A percentile compares a stretch with the other conserved stretches of the same genome.
These are phyloP conservation scores for Ogataea naganishii DNA, from an alignment of 805 yeast genomes.

Conservation along the genomic window DNA sequence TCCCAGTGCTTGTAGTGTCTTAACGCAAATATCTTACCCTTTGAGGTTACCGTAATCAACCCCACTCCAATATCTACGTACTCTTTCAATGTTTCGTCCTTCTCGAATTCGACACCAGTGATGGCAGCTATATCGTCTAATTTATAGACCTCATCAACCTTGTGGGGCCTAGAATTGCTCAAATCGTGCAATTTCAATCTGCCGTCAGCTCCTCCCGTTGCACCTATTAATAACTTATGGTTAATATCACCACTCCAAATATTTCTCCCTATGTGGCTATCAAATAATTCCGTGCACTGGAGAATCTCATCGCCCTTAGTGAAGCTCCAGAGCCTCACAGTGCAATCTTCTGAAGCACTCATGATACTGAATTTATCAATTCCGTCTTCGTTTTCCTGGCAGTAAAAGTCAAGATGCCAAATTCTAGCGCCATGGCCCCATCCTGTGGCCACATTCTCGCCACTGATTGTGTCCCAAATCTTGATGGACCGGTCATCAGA, in stretches of 20 bases:
- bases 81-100: constrained; percentile 55
- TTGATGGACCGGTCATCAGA: constrained; percentile 91
- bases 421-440: constrained; percentile 98
- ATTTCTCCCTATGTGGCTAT: constrained; percentile 78
- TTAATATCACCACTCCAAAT: constrained; percentile 73
- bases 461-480: constrained; percentile 55
- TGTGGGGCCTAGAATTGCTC: constrained; percentile 20
- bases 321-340: constrained; percentile 71
- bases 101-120: constrained; percentile 20
- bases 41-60: constrained; percentile 47
- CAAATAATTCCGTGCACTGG: constrained; percentile 38
- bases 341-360: constrained; percentile 82
- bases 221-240: constrained; percentile 38
- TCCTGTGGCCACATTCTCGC: constrained; percentile 60
- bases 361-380: constrained; percentile 27
- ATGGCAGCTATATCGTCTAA: constrained; percentile 25
- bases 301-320: constrained; percentile 22
- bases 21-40: constrained; percentile 40
- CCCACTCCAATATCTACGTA: constrained; percentile 40
- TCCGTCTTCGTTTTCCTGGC: constrained; percentile 14
- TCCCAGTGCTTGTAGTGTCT: constrained; percentile 20
- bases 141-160: constrained; percentile 18
- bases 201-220: constrained; percentile 94
- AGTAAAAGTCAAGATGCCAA: constrained; percentile 67
- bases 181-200: constrained; percentile 59